Evolutionary conservation across 345 rosid genomes (phyloP).

Genomic region (Gossypium raimondii): DNA sequence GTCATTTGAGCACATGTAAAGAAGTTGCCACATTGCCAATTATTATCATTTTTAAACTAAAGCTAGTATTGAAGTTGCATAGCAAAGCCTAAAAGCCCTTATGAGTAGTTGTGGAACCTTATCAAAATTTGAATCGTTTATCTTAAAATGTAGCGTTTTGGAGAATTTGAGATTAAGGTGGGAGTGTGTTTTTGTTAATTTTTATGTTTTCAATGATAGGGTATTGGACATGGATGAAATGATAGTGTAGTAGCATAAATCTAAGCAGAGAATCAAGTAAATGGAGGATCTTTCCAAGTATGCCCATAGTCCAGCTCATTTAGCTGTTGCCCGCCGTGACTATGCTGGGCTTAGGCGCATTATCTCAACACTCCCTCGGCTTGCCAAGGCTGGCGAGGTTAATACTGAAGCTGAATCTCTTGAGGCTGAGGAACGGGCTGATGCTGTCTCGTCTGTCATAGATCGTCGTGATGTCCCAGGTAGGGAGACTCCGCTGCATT

Average conservation of each 20-base stretch:
- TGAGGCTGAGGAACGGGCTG: slow-evolving; percentile 68
- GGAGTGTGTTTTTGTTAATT: neutral
- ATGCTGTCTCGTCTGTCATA: slow-evolving; percentile 65
- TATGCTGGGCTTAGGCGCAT: slow-evolving; percentile 60
- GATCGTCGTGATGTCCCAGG: slow-evolving; percentile 91
- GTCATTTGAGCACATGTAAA: slow-evolving; percentile 15
- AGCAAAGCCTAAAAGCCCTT: slow-evolving; percentile 11
- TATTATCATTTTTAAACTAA: neutral
- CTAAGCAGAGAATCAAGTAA: slow-evolving; percentile 1
- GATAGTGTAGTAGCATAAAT: slow-evolving; percentile 21
- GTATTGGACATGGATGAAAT: slow-evolving; percentile 24
- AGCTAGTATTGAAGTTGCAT: neutral
- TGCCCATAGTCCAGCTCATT: slow-evolving; percentile 84
- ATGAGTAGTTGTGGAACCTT: neutral
- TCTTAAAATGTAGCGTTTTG: slow-evolving; percentile 2
- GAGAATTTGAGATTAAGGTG: slow-evolving; percentile 13
- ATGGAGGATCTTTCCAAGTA: slow-evolving; percentile 84
- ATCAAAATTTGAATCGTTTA: neutral
- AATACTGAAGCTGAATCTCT: slow-evolving; percentile 73
- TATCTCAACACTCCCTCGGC: slow-evolving; percentile 56
- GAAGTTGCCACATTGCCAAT: slow-evolving; percentile 13
- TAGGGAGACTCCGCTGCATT: slow-evolving; percentile 94
- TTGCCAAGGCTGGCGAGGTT: slow-evolving; percentile 82
- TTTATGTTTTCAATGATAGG: slow-evolving; percentile 7
- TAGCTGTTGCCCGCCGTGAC: slow-evolving; percentile 76